Evolutionary conservation across 1,284 basidiomycete species (phyloP).

Genomic region (Boletellus deceptivus): DNA sequence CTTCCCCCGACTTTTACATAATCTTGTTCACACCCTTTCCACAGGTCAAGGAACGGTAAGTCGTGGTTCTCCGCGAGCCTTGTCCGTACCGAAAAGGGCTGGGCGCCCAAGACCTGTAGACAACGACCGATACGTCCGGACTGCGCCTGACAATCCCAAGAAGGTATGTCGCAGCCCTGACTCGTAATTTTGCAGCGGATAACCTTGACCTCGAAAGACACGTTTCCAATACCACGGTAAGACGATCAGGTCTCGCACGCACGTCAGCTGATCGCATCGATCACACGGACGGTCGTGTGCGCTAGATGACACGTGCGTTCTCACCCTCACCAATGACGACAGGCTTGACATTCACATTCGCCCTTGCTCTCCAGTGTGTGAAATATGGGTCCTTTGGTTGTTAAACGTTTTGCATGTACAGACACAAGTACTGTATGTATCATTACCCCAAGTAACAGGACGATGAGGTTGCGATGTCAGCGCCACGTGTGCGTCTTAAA

Average conservation of each 20-base stretch:
- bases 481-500: neutral
- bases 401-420: slow-evolving; percentile 20
- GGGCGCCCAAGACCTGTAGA: slow-evolving; percentile 57
- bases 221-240: slow-evolving; percentile 76
- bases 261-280: slow-evolving; percentile 14
- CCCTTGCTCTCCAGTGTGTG: slow-evolving; percentile 19
- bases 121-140: slow-evolving; percentile 75
- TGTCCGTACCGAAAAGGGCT: slow-evolving; percentile 8
- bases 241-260: slow-evolving; percentile 8
- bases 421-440: slow-evolving; percentile 21
- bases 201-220: slow-evolving; percentile 44
- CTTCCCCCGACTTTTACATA: neutral
- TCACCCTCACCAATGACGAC: neutral
- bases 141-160: slow-evolving; percentile 85
- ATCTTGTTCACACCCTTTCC: slow-evolving; percentile 7
- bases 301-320: slow-evolving; percentile 44
- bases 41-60: slow-evolving; percentile 73
- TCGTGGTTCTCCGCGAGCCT: neutral
- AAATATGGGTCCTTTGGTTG: slow-evolving; percentile 8
- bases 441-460: slow-evolving; percentile 10
- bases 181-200: slow-evolving; percentile 5
- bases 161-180: slow-evolving; percentile 50
- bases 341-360: neutral
- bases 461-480: slow-evolving; percentile 4
- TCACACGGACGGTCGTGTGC: slow-evolving; percentile 1